A percentile compares a stretch with the other conserved stretches of the same genome.
Conservation (phyloP, 257 asterid genomes). For the Gentiana straminea region DNA sequence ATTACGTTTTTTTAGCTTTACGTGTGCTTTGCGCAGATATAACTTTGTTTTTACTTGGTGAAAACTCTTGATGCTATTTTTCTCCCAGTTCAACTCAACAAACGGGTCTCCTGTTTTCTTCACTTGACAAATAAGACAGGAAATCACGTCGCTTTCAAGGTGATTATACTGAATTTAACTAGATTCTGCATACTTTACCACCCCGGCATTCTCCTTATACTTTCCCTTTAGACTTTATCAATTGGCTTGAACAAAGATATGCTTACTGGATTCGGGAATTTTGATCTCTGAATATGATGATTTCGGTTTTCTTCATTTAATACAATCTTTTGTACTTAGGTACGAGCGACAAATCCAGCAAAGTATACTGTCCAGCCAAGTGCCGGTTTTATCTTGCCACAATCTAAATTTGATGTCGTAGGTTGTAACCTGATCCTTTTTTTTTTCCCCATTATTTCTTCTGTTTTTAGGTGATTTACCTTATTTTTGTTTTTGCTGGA, state of each 20-base stretch:
- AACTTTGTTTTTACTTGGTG: background rate
- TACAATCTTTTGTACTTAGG: conserved; percentile 3
- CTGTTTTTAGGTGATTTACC: too few relatives aligned
- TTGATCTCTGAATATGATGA: too few relatives aligned
- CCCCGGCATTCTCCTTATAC: too few relatives aligned
- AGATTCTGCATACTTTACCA: too few relatives aligned
- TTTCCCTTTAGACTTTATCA: too few relatives aligned
- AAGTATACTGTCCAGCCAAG: conserved; percentile 50
- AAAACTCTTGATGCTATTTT: background rate
- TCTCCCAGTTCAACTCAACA: background rate
- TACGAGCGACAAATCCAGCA: conserved; percentile 40
- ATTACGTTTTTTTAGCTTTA: background rate
- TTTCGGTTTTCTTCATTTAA: too few relatives aligned
- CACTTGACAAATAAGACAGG: background rate
- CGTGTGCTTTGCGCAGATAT: background rate
- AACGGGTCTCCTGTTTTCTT: conserved; percentile 3
- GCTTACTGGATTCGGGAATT: too few relatives aligned
- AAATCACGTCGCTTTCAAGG: conserved; percentile 6
- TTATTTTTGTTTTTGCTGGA: too few relatives aligned
- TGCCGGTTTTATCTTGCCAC: conserved; percentile 51
- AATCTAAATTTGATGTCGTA: conserved; percentile 30
- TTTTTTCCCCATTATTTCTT: too few relatives aligned
- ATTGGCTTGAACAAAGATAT: too few relatives aligned
- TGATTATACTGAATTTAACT: too few relatives aligned
- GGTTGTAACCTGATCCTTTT: conserved; percentile 11